Evolutionary conservation across 140 eudicot genomes (phyloP), one percentile per base, ranked within the genome.

Genomic region (Cichorium intybus): DNA sequence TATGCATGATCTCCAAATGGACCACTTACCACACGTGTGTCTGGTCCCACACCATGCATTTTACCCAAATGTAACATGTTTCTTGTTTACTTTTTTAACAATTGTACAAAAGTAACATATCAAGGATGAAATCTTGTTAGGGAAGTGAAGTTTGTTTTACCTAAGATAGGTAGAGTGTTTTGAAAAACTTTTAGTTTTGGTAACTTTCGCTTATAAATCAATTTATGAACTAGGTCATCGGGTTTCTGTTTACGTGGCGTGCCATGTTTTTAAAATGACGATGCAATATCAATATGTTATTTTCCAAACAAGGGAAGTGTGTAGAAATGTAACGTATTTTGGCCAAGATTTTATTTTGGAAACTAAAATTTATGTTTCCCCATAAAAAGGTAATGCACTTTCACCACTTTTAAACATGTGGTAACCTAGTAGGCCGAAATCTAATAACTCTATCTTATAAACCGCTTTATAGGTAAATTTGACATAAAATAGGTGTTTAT

Each of bases 11-110:
- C 77, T 64, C 73, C 28, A 63, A 63, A 35, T 56, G 80, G 84
- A 79, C 84, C 80, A 79, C 80, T 59, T 67, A 8, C 22, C 79
- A 67, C 84, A 79, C 84, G 80, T 73, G 80, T 62, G 80, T 68
- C 64, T 43, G 61, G 80, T 23, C 84, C 76, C 84, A 72, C 79
- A 21, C 56, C 1, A 55, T 48, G 59, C 71, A 59, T 60, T 58
- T 59, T 60, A 41, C 75, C 67, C 76, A 43, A 43, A 62, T 45
- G 45, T 72, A 59, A 49, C 79, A 66, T 78, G 75, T 46, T 66
- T 72, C 50, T 39, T 72, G 72, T 31, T 56, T 70, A 58, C 46
- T 64, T 54, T 72, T 73, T 54, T 33, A 43, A 14, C 49, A 43
- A 14, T 43, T 43, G 49, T 20, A 14, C 5, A 43, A 14, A 43